Conservation (phyloP, 352 stramenopile genomes). For the Thraustochytrium aureum region DNA sequence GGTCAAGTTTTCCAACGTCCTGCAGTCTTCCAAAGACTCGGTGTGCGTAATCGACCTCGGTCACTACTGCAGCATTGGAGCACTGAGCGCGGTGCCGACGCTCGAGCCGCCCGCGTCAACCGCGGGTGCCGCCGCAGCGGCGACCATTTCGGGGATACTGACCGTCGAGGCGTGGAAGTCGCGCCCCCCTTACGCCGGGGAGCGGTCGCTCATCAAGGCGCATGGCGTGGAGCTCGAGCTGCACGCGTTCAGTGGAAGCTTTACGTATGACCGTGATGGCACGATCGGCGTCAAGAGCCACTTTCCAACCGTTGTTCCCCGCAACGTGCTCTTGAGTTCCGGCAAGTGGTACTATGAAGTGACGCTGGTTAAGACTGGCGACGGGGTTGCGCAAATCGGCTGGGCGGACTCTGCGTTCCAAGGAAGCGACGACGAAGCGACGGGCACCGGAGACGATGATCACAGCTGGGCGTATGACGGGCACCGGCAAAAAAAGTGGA, state of each 20-base stretch:
- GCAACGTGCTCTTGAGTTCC: constrained; percentile 70
- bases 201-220: constrained; percentile 51
- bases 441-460: constrained; percentile 81
- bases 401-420: constrained; percentile 88
- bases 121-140: background rate
- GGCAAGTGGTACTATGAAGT: constrained; percentile 94
- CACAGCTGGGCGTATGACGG: constrained; percentile 92
- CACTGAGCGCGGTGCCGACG: background rate
- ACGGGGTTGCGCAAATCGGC: constrained; percentile 79
- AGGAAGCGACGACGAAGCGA: constrained; percentile 80
- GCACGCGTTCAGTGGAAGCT: constrained; percentile 43
- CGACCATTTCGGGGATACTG: constrained; percentile 27
- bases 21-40: constrained; percentile 17
- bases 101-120: background rate
- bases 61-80: constrained; percentile 41
- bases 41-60: constrained; percentile 33
- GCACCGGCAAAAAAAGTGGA: constrained; percentile 82
- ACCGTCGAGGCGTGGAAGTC: constrained; percentile 39
- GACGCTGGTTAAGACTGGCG: constrained; percentile 76
- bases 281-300: constrained; percentile 47
- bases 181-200: constrained; percentile 19
- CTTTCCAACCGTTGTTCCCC: constrained; percentile 61
- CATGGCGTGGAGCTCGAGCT: constrained; percentile 46
- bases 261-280: constrained; percentile 44
- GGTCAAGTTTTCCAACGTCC: constrained; percentile 32